Evolutionary conservation across 2,329 filamentous ascomycete species (phyloP), one percentile per base, ranked within the genome.

Genomic region (Myriosclerotinia duriaeana): DNA sequence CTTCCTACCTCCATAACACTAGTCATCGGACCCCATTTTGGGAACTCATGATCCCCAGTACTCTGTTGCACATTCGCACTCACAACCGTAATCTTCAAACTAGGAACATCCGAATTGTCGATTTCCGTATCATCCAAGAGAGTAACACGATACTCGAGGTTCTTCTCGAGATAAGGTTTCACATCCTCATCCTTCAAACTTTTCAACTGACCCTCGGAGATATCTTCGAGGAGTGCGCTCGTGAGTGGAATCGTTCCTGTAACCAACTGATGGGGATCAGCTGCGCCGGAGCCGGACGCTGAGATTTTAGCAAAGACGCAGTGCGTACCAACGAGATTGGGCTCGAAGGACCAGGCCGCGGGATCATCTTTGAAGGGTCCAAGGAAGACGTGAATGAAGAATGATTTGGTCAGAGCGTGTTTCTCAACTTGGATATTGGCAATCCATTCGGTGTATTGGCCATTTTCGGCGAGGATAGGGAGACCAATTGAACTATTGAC

Each of bases 311-410:
- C 74, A 66, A 83, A 80, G 2, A 82, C 75, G 17, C 63, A 69
- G 44, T 76, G 74, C 1, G 73, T 70, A 2, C 74, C 75, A 11
- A 73, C 73, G 0, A 76, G 66, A 46, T 72, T 74, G 1, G 73
- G 67, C 26, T 75, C 73, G 53, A 73, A 72, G 1, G 71, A 67
- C 75, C 75, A 76, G 3, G 61, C 62, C 2, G 54, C 65, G 4
- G 73, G 69, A 26, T 75, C 70, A 1, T 66, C 30, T 14, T 65
- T 66, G 55, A 73, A 72, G 3, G 66, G 38, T 6, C 87, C 90
- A 1, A 92, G 74, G 77, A 93, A 93, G 67, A 93, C 79, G 74
- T 89, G 85, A 26, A 94, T 79, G 64, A 81, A 82, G 72, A 89
- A 91, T 0, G 88, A 85, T 1, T 83, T 84, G 14, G 83, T 80